Evolutionary conservation across 2,329 filamentous ascomycete species (phyloP).

Genomic region (Microdochium nivale): DNA sequence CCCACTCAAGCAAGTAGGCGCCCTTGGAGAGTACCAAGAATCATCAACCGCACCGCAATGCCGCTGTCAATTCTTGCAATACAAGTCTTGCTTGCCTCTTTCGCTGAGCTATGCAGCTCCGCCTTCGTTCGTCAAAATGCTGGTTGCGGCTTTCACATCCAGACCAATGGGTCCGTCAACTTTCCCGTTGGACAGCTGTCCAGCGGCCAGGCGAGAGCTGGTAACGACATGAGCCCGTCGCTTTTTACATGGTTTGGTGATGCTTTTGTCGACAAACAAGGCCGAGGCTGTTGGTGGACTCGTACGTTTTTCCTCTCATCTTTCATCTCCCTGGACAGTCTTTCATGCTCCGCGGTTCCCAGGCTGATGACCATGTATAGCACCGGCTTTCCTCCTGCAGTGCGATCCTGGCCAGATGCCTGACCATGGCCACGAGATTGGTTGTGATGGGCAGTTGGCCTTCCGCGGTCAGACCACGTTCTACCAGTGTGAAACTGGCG

Average conservation of each 20-base stretch:
- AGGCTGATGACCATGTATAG: slow-evolving; percentile 17
- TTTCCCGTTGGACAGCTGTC: slow-evolving; percentile 50
- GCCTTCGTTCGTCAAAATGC: slow-evolving; percentile 31
- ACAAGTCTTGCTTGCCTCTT: background rate
- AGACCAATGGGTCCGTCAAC: slow-evolving; percentile 35
- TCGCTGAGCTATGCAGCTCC: slow-evolving; percentile 12
- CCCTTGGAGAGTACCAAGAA: too few species aligned
- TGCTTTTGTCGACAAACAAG: slow-evolving; percentile 45
- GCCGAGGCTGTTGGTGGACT: slow-evolving; percentile 56
- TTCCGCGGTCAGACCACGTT: slow-evolving; percentile 45
- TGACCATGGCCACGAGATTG: slow-evolving; percentile 46
- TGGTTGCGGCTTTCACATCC: slow-evolving; percentile 44
- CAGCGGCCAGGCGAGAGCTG: slow-evolving; percentile 55
- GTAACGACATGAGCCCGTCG: slow-evolving; percentile 34
- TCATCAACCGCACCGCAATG: too few species aligned
- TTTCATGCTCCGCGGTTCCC: slow-evolving; percentile 4
- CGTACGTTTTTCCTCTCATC: slow-evolving; percentile 28
- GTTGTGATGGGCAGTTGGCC: slow-evolving; percentile 39
- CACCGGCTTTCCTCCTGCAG: slow-evolving; percentile 49
- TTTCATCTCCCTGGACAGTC: background rate
- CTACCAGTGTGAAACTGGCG: slow-evolving; percentile 51
- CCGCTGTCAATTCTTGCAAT: background rate
- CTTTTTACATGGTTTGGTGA: slow-evolving; percentile 46
- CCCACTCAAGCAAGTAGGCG: too few species aligned
- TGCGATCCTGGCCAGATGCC: slow-evolving; percentile 47